A percentile compares a stretch with the other conserved stretches of the same genome.
Conservation (phyloP, 2,329 filamentous ascomycete species). For the Arthrinium puccinioides region DNA sequence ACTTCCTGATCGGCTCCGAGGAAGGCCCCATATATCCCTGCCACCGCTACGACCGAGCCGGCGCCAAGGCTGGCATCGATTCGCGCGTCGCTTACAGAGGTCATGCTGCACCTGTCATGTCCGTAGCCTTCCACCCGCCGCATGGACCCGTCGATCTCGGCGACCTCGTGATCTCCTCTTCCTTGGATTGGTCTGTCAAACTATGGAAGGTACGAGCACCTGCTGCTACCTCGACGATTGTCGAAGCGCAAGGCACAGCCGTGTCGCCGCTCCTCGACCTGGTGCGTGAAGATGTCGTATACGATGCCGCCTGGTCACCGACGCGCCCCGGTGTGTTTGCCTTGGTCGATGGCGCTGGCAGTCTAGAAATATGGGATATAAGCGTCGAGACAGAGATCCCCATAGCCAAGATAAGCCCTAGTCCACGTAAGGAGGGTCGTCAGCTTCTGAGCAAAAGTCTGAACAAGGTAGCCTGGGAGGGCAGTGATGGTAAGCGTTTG, state of each 20-base stretch:
- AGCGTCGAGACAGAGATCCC: constrained; percentile 90
- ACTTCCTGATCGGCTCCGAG: constrained; percentile 94
- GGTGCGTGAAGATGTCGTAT: constrained; percentile 90
- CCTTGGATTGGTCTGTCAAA: constrained; percentile 94
- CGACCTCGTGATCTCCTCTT: constrained; percentile 86
- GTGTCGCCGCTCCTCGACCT: constrained; percentile 81
- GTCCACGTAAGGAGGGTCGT: constrained; percentile 52
- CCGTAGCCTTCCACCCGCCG: constrained; percentile 88
- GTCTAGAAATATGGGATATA: constrained; percentile 91
- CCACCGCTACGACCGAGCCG: constrained; percentile 93
- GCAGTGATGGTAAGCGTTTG: constrained; percentile 75
- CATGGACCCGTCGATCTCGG: constrained; percentile 89
- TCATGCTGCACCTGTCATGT: constrained; percentile 92
- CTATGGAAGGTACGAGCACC: constrained; percentile 89
- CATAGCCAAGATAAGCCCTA: constrained; percentile 71
- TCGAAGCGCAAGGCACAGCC: constrained; percentile 34
- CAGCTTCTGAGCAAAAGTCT: constrained; percentile 75
- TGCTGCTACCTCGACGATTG: constrained; percentile 59
- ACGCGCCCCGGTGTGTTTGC: constrained; percentile 92
- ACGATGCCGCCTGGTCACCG: constrained; percentile 93
- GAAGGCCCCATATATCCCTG: constrained; percentile 95
- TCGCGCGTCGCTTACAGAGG: constrained; percentile 80
- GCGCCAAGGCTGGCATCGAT: constrained; percentile 93
- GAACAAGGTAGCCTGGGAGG: constrained; percentile 94
- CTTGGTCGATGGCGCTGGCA: constrained; percentile 86